phyloP scores from a whole-genome alignment of 1,284 basidiomycete genomes.

The Fereydounia khargensis region DNA sequence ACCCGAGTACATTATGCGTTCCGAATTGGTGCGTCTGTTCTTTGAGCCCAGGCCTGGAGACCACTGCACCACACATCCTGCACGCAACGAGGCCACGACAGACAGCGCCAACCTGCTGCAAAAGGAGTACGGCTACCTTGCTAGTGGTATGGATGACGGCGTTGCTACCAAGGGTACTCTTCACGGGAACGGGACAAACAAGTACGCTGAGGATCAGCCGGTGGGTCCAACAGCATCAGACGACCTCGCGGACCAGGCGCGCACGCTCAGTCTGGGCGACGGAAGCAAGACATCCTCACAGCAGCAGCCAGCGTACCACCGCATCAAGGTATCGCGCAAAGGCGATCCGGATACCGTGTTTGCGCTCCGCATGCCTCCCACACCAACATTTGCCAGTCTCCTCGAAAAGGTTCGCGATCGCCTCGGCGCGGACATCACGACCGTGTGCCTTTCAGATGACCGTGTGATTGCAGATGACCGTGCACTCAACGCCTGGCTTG shows the following conservation, averaged over 20 bases:
- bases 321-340: slow-evolving; percentile 94
- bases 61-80: slow-evolving; percentile 49
- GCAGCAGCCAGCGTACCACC: slow-evolving; percentile 64
- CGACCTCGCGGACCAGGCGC: slow-evolving; percentile 18
- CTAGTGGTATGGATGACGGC: slow-evolving; percentile 7
- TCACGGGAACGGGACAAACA: slow-evolving; percentile 17
- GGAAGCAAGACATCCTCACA: too few relatives aligned
- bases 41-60: slow-evolving; percentile 85
- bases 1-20: slow-evolving; percentile 77
- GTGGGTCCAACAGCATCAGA: slow-evolving; percentile 19
- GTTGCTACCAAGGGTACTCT: slow-evolving; percentile 5
- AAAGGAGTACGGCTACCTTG: slow-evolving; percentile 26
- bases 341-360: slow-evolving; percentile 83
- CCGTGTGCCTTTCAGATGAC: slow-evolving; percentile 61
- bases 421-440: slow-evolving; percentile 71
- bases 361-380: slow-evolving; percentile 95
- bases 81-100: slow-evolving; percentile 8
- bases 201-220: slow-evolving; percentile 31
- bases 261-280: slow-evolving; percentile 12
- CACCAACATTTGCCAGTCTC: slow-evolving; percentile 77
- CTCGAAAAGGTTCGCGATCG: slow-evolving; percentile 86
- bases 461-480: slow-evolving; percentile 69
- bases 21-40: slow-evolving; percentile 78
- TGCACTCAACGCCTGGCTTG: slow-evolving; percentile 74
- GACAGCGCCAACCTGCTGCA: slow-evolving; percentile 11